phyloP scores from a whole-genome alignment of 225 moss, liverwort and hornwort species.

The Pseudoscleropodium purum region DNA sequence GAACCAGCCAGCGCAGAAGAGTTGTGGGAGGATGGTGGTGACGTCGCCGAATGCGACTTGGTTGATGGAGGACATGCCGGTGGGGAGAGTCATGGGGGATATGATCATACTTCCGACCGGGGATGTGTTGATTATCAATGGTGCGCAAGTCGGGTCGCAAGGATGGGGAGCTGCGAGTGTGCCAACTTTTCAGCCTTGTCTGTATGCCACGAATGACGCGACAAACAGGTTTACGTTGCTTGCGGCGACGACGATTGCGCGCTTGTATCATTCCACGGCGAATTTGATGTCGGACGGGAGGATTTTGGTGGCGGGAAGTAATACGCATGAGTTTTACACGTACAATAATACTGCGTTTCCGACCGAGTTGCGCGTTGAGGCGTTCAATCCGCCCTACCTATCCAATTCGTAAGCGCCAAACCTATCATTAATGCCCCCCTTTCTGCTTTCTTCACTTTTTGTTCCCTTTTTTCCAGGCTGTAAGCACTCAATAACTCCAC shows the following conservation, averaged over 20 bases:
- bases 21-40: slow-evolving; percentile 22
- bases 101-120: slow-evolving; percentile 13
- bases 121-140: slow-evolving; percentile 18
- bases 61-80: slow-evolving; percentile 29
- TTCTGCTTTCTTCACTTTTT: background rate
- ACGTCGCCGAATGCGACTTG: slow-evolving; percentile 7
- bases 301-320: slow-evolving; percentile 20
- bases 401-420: background rate
- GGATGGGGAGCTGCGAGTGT: slow-evolving; percentile 21
- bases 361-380: slow-evolving; percentile 33
- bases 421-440: background rate
- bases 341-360: slow-evolving; percentile 5
- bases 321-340: slow-evolving; percentile 24
- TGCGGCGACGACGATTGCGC: background rate
- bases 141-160: slow-evolving; percentile 27
- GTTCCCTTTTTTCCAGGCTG: background rate
- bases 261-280: slow-evolving; percentile 35
- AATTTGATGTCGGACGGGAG: slow-evolving; percentile 18
- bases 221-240: background rate
- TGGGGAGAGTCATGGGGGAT: slow-evolving; percentile 22
- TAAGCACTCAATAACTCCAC: background rate
- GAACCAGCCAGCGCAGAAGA: background rate
- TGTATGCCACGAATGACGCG: background rate
- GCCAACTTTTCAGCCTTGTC: slow-evolving; percentile 2
- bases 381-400: slow-evolving; percentile 32